Percentiles rank a stretch among this genome's conserved stretches.
Conservation (phyloP, 2,329 filamentous ascomycete species). For the Botryotinia globosa region DNA sequence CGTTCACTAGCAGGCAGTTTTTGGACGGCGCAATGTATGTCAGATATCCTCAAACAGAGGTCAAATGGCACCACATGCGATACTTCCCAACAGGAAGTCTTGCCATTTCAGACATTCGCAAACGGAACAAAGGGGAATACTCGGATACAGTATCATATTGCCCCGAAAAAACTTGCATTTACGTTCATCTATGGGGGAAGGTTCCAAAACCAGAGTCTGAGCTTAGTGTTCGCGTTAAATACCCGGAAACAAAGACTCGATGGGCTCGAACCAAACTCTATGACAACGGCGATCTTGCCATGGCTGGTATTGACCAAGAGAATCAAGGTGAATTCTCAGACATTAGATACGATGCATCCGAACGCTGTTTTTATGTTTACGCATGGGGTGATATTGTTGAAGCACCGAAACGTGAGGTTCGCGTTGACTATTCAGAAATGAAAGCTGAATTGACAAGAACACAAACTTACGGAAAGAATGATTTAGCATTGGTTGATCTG, state of each 20-base stretch:
- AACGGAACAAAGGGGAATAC: conserved; percentile 26
- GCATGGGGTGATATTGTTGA: neutral
- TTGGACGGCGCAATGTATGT: conserved; percentile 19
- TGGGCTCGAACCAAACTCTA: conserved; percentile 18
- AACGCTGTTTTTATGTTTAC: conserved; percentile 6
- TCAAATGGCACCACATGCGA: conserved; percentile 16
- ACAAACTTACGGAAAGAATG: neutral
- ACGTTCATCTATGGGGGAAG: conserved; percentile 22
- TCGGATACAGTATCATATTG: conserved; percentile 22
- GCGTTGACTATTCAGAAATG: conserved; percentile 11
- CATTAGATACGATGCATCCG: conserved; percentile 12
- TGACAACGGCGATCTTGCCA: conserved; percentile 2
- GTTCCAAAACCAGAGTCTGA: conserved; percentile 2
- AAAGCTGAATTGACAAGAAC: conserved; percentile 19
- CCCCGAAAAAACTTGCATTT: conserved; percentile 23
- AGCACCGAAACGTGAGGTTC: neutral
- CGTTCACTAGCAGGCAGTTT: neutral
- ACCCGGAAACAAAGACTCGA: conserved; percentile 21
- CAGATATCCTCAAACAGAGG: conserved; percentile 25
- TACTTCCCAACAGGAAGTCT: conserved; percentile 23
- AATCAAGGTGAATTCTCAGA: conserved; percentile 7
- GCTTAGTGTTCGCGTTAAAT: conserved; percentile 9
- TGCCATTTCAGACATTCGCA: conserved; percentile 25
- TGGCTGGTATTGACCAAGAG: conserved; percentile 2
- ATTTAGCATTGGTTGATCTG: neutral